Base-by-base conservation (phyloP, 352 stramenopile genomes). In the Pythium diclinum region DNA sequence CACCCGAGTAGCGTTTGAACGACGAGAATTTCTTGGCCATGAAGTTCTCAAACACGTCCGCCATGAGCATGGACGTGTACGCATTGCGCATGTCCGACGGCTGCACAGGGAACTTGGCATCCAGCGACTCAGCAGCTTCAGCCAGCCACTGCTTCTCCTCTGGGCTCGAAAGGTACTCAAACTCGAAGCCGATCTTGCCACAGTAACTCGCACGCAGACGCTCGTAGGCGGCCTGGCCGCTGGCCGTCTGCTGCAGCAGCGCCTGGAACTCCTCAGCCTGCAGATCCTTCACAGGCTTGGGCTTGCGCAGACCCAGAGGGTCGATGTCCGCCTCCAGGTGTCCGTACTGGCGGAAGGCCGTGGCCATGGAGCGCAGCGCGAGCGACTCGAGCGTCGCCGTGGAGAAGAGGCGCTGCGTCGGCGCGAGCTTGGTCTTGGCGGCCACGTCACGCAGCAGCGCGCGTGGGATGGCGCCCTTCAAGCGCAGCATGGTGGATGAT, bases 1-100 rank as follows among this genome's bases (percentile, higher is more conserved):
- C 88, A 1, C 88, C 83, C 1, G 84, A 94, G 66, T 95, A 96
- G 14, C 87, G 77, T 75, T 96, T 96, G 72, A 93, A 94, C 7
- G 78, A 89, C 52, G 83, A 75, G 59, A 93, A 94, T 61, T 94
- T 94, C 62, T 88, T 92, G 23, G 73, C 83, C 76, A 94, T 87
- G 63, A 96, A 96, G 25, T 52, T 83, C 63, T 96, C 88, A 56
- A 95, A 96, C 54, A 85, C 77, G 33, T 95, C 82, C 3, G 85
- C 86, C 59, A 81, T 83, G 42, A 91, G 56, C 85, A 95, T 92
- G 63, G 59, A 83, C 34, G 77, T 87, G 75, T 89, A 91, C 21
- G 85, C 80, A 62, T 92, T 92, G 68, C 83, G 82, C 55, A 92
- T 40, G 28, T 91, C 83, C 0, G 82, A 83, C 5, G 85, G 81